Evolutionary conservation across 768 basidiomycete genomes (phyloP), one percentile per base, ranked within the genome.

Genomic region (Pisolithus orientalis): DNA sequence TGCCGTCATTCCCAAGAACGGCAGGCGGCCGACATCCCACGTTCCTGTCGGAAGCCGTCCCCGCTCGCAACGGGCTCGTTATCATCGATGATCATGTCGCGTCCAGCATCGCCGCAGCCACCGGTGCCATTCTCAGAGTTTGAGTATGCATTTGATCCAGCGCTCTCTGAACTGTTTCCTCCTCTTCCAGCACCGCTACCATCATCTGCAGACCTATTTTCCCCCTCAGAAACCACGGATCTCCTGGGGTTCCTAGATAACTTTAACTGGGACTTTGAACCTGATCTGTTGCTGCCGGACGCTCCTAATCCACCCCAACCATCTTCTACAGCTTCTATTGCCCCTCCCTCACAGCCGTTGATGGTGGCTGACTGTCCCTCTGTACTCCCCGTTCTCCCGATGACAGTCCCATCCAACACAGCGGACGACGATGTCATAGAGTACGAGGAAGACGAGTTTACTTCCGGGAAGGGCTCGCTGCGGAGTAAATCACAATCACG

Each of bases 201-300:
- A 0, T 72, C 87, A 0, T 86, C 87, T 6, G 82, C 85, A 25
- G 86, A 86, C 64, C 82, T 92, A 57, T 87, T 92, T 67, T 86
- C 88, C 8, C 75, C 80, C 0, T 77, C 83, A 55, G 90, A 92
- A 69, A 86, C 86, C 5, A 85, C 83, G 0, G 83, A 89, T 67
- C 73, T 92, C 49, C 76, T 90, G 54, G 84, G 85, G 51, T 92
- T 92, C 65, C 80, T 92, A 65, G 88, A 91, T 69, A 84, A 83
- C 67, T 88, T 90, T 61, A 78, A 74, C 60, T 84, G 82, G 82
- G 84, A 87, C 50, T 72, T 81, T 53, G 74, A 77, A 27, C 57
- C 73, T 1, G 75, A 76, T n/a, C 64, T 65, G 27, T 13, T 56
- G 16, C 58, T 66, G 25, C 29, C 44, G 39, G 57, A 51, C 51